Percentiles rank a stretch among this genome's conserved stretches.
These are phyloP conservation scores for Nicotiana rustica DNA, from an alignment of 305 asterid species.

Conservation along the genomic window DNA sequence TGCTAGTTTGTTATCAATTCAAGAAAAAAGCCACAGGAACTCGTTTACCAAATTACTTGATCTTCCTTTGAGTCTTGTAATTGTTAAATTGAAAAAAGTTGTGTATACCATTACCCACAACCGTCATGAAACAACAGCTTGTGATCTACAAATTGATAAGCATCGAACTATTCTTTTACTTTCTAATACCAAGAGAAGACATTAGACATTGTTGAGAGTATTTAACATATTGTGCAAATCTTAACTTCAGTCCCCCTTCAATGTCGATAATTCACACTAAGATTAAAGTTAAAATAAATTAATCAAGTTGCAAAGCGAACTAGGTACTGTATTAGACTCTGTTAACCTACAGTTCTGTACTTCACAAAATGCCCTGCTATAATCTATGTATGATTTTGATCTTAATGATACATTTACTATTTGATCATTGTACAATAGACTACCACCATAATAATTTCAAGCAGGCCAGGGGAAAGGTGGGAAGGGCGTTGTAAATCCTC, in stretches of 20 bases:
- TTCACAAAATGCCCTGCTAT: background rate
- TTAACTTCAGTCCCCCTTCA: background rate
- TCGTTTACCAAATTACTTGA: background rate
- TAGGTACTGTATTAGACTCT: background rate
- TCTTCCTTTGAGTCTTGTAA: background rate
- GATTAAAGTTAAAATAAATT: background rate
- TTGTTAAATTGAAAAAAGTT: background rate
- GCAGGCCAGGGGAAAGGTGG: background rate
- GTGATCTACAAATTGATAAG: background rate
- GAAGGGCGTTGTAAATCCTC: background rate
- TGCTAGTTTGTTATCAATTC: background rate
- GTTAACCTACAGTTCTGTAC: background rate
- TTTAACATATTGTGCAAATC: background rate
- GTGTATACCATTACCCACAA: background rate
- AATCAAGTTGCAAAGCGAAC: background rate
- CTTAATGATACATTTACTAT: background rate
- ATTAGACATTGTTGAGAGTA: background rate
- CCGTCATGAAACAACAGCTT: background rate
- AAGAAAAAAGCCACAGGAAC: background rate
- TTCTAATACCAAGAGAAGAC: background rate
- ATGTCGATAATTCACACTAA: background rate
- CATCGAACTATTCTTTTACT: background rate
- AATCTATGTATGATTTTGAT: background rate
- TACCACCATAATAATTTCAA: constrained; percentile 22
- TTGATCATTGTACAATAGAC: constrained; percentile 3